Conservation (phyloP, 2,329 filamentous ascomycete genomes). For the Penicillium fuscoglaucum region DNA sequence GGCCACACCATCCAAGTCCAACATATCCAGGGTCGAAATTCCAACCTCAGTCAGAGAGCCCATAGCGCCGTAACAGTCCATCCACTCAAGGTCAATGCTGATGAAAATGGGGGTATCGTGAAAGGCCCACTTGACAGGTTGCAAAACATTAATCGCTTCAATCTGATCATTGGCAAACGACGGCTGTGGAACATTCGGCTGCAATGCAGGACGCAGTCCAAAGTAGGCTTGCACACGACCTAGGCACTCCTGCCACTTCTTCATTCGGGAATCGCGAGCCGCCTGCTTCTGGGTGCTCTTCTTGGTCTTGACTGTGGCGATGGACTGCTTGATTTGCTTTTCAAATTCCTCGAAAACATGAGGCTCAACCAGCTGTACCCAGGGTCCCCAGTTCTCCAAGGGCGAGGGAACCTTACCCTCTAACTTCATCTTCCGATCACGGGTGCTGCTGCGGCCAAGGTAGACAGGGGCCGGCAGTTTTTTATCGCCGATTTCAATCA, state of each 20-base stretch:
- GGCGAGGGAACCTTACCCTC: conserved; percentile 36
- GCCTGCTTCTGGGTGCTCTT: conserved; percentile 53
- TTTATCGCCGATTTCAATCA: conserved; percentile 61
- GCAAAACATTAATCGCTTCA: conserved; percentile 47
- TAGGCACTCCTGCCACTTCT: conserved; percentile 53
- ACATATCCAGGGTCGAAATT: conserved; percentile 75
- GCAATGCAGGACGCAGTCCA: conserved; percentile 55
- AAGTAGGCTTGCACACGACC: conserved; percentile 69
- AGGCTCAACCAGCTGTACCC: not conserved
- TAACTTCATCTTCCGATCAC: conserved; percentile 43
- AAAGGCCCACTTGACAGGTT: conserved; percentile 43
- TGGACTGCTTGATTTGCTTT: conserved; percentile 54
- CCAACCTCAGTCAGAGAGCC: conserved; percentile 81
- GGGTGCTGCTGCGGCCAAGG: conserved; percentile 58
- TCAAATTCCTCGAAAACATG: conserved; percentile 24
- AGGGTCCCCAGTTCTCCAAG: conserved; percentile 7
- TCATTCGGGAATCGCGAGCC: conserved; percentile 43
- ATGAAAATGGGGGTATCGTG: conserved; percentile 68
- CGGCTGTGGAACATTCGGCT: not conserved
- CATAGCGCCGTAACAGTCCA: conserved; percentile 67
- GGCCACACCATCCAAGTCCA: conserved; percentile 53
- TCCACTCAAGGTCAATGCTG: conserved; percentile 79
- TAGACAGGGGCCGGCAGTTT: conserved; percentile 66
- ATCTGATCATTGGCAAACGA: conserved; percentile 4
- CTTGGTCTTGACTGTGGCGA: conserved; percentile 52